Evolutionary conservation across 768 basidiomycete genomes (phyloP), one percentile per base, ranked within the genome.

Genomic region (Crassisporium funariophilum): DNA sequence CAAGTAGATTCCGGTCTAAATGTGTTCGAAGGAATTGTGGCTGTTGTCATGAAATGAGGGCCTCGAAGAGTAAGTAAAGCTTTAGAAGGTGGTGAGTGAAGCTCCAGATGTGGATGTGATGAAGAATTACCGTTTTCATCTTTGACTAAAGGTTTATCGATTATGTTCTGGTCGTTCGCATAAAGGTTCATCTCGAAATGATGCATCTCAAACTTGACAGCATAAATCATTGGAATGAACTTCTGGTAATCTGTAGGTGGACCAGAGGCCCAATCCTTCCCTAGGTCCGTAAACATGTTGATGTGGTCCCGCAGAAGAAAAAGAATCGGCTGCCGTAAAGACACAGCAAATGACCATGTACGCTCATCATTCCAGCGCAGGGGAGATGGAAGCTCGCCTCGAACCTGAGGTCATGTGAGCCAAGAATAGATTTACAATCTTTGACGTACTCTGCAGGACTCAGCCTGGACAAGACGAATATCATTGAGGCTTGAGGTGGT

Each of bases 131-230:
- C 84, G 62, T 98, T 98, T 56, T 92, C 88, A n/a, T 92, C 87
- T 46, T 69, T 71, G 46, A 84, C 71, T 24, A 85, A 69, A 2
- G 94, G 92, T 50, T 88, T 89, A 70, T 97, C 92, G 40, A 98
- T 89, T 60, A 98, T 91, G 60, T 98, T 98, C 60, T 93, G 92
- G 65, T 98, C 95, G 60, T 98, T 98, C 41, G 90, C 82, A 60
- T 91, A 95, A 19, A 90, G 62, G 55, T 88, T 86, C 40, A 95
- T 61, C 48, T 81, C 77, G 65, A 84, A 95, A 57, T 91, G 83
- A 60, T 84, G 75, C 48, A 98, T 65, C 46, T 83, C 76, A 38
- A 97, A 53, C 39, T 86, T 74, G 53, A 95, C 66, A 12, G 65
- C 64, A 66, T 98, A 98, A 5, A 83, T 60, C 64, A 80, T 91